Evolutionary conservation across 2,329 filamentous ascomycete species (phyloP).

Genomic region (Canariomyces notabilis): DNA sequence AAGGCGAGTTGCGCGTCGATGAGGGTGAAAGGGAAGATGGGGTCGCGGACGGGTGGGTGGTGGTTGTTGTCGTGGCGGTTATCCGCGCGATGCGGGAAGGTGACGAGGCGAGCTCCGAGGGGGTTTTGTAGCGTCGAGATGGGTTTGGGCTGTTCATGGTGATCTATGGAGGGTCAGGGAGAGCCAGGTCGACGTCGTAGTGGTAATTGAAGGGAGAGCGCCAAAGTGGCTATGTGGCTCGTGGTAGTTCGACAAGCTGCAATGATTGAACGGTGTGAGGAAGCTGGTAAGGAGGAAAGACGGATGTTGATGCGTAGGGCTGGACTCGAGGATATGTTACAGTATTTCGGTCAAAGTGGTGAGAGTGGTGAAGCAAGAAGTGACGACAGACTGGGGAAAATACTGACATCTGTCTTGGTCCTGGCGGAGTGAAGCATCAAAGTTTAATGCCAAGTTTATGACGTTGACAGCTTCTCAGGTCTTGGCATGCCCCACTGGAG

Average conservation of each 20-base stretch:
- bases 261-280: too few species aligned
- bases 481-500: too few species aligned
- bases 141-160: constrained; percentile 1
- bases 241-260: too few species aligned
- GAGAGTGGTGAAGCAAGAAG: neutral
- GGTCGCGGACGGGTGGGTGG: neutral
- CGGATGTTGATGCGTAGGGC: too few species aligned
- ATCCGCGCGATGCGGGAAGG: constrained; percentile 9
- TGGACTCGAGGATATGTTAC: too few species aligned
- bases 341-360: neutral
- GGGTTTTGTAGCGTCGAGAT: constrained; percentile 7
- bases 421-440: neutral
- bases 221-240: too few species aligned
- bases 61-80: constrained; percentile 7
- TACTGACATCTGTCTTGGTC: too few species aligned
- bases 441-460: constrained; percentile 4
- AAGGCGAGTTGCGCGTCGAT: constrained; percentile 44
- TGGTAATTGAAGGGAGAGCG: neutral
- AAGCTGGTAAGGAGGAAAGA: too few species aligned
- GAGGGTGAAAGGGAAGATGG: neutral
- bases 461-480: constrained; percentile 2
- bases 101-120: constrained; percentile 8
- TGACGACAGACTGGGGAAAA: too few species aligned
- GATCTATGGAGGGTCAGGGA: constrained; percentile 1
- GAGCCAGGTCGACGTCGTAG: too few species aligned